These are phyloP conservation scores for Podila horticola DNA, from an alignment of 192 early-diverging fungal genomes.

Conservation along the genomic window DNA sequence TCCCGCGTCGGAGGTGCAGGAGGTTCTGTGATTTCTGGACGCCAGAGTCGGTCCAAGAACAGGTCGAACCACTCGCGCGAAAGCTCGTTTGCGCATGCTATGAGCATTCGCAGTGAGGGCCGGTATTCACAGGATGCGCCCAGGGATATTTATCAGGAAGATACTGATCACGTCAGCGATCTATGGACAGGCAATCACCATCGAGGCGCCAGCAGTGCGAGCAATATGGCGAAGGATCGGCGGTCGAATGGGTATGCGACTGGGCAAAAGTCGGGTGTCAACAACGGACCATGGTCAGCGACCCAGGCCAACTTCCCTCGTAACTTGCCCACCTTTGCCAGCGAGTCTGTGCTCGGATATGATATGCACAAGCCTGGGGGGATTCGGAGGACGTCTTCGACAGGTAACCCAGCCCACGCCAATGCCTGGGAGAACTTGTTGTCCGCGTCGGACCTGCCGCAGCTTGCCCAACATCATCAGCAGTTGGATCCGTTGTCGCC, in stretches of 20 bases:
- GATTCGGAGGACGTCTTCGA: neutral
- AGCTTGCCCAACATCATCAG: neutral
- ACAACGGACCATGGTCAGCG: conserved; percentile 22
- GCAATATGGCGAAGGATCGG: conserved; percentile 17
- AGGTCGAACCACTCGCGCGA: conserved; percentile 1
- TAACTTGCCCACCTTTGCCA: neutral
- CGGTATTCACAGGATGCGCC: conserved; percentile 13
- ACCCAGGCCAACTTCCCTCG: conserved; percentile 22
- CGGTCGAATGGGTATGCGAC: neutral
- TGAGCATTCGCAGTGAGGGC: neutral
- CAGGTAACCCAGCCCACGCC: neutral
- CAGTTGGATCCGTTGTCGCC: neutral
- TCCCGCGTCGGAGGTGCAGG: conserved; percentile 1
- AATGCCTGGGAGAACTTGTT: too few species aligned
- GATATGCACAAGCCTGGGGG: neutral
- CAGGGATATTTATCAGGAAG: conserved; percentile 16
- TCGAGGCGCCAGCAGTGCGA: conserved; percentile 29
- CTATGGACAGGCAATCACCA: conserved; percentile 12
- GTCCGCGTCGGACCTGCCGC: too few species aligned
- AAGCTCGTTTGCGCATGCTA: neutral
- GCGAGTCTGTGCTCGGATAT: neutral
- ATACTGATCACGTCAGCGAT: conserved; percentile 14
- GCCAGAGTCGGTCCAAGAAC: conserved; percentile 9
- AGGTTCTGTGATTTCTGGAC: conserved; percentile 19
- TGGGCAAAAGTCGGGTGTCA: neutral